Evolutionary conservation across 306 rosid genomes (phyloP), one percentile per base, ranked within the genome.

Genomic region (Pyrus bretschneideri): DNA sequence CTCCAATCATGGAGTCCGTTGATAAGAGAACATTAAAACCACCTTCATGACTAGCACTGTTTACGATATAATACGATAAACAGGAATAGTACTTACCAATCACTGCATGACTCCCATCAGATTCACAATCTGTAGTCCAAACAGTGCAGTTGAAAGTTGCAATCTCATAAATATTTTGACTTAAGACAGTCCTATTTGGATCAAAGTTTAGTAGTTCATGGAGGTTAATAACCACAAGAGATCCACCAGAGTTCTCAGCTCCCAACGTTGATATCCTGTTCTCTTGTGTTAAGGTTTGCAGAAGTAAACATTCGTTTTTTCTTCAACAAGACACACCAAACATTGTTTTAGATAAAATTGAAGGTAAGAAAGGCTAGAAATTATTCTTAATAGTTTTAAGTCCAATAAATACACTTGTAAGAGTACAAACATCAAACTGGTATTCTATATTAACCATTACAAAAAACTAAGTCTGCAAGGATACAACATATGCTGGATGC

Each of bases 91-190:
- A 84, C 93, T 78, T 86, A 46, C 98, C 98, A 72, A 92, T 76
- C 73, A 88, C 88, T 61, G 93, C 97, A 74, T 78, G 86, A 42
- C 81, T 83, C 79, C 88, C 82, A 65, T 71, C 86, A 78, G 82
- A 67, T 70, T 83, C 86, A 81, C 86, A 90, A 81, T 94, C 96
- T 74, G 91, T 86, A 23, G 95, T 87, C 98, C 98, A 94, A 71
- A 92, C 72, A 11, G 97, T 91, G 79, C 91, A 81, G 67, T 81
- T 82, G 73, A 90, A 85, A 81, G 93, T 82, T 58, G 91, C 85
- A 77, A 90, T 78, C 67, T 87, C 87, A 57, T 78, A 82, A 60
- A 87, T 79, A 76, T 89, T 79, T 70, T 82, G 86, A 77, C 89
- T 82, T 42, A 85, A 79, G 78, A 71, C 67, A 64, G 72, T 66